Base-by-base conservation (phyloP, 345 rosid species). In the Sonneratia alba region DNA sequence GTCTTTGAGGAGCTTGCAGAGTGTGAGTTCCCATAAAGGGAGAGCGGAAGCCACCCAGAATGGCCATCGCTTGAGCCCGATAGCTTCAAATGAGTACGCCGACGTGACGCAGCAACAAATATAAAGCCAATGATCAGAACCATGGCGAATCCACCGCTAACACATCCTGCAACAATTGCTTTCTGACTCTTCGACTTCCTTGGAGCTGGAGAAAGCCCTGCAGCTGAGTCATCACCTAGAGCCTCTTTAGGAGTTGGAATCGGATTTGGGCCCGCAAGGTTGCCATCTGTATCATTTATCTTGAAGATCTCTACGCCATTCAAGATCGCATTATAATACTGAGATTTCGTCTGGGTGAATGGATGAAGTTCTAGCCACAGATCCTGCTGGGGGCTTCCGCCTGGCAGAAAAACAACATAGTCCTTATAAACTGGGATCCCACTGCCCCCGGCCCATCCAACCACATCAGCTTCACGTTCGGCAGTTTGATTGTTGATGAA, bases 251-350 rank as follows among this genome's bases (percentile, higher is more conserved):
- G 73, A n/a, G 73, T 66, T 15, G 80, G 80, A 21, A 36, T 36
- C 1, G 81, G 79, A 71, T 68, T 77, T 3, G 74, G 76, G 11
- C 83, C 79, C 0, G 83, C 78, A 14, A 80, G 74, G 62, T 72
- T 80, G 16, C 72, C 47, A 16, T 36, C 36, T 9, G 66, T 8
- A 49, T 75, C 75, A 15, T 63, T 72, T 15, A 80, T 8, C 49
- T 80, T 75, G 45, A 80, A 72, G 27, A 80, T 77, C 70, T 80
- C 81, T 38, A 75, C 62, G 0, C 81, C 83, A 59, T 80, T 80
- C 22, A 80, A 71, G 61, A 77, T 70, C 36, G 79, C 74, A 27
- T 69, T 47, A 36, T 53, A 65, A 18, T 37, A 57, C 56, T 49
- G 21, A 0, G 59, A 32, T 47, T 43, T 27, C 3, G 69, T 10